Conservation (phyloP, 352 stramenopile genomes). For the Globisporangium nodosum region DNA sequence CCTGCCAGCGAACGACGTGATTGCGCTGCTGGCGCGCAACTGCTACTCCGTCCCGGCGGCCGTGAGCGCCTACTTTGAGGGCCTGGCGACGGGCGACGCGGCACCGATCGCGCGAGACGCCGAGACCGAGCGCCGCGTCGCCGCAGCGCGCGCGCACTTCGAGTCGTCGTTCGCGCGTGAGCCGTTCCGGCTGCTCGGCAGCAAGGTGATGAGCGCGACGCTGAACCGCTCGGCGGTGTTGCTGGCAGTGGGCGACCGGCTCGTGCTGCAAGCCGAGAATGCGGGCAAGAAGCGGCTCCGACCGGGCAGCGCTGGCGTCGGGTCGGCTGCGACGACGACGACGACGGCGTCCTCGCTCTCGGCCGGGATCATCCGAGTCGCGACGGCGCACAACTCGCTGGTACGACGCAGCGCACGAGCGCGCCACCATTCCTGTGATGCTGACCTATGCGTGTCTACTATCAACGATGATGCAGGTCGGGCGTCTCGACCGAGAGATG, state of each 20-base stretch:
- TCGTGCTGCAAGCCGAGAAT: slow-evolving; percentile 65
- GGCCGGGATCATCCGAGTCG: slow-evolving; percentile 50
- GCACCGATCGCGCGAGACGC: slow-evolving; percentile 9
- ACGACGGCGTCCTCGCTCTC: slow-evolving; percentile 13
- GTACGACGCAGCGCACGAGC: slow-evolving; percentile 8
- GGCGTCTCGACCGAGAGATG: slow-evolving; percentile 50
- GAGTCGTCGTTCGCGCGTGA: slow-evolving; percentile 24
- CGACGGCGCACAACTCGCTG: slow-evolving; percentile 32
- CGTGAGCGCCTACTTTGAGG: slow-evolving; percentile 75
- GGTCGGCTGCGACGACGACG: neutral
- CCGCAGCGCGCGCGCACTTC: slow-evolving; percentile 18
- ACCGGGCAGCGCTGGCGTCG: slow-evolving; percentile 9
- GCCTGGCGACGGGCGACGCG: slow-evolving; percentile 7
- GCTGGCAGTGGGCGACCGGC: slow-evolving; percentile 32
- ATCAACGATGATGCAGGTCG: slow-evolving; percentile 24
- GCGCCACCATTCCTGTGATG: too few species aligned
- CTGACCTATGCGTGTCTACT: neutral
- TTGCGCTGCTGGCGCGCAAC: slow-evolving; percentile 58
- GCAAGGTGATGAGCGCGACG: slow-evolving; percentile 30
- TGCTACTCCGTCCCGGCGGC: slow-evolving; percentile 69
- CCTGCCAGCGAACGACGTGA: slow-evolving; percentile 40
- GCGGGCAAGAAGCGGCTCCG: slow-evolving; percentile 60
- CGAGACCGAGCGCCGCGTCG: slow-evolving; percentile 14
- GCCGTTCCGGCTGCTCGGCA: slow-evolving; percentile 42
- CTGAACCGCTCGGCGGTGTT: slow-evolving; percentile 40